These are phyloP conservation scores for Xylaria telfairii DNA, from an alignment of 495 filamentous ascomycete genomes.

Conservation along the genomic window DNA sequence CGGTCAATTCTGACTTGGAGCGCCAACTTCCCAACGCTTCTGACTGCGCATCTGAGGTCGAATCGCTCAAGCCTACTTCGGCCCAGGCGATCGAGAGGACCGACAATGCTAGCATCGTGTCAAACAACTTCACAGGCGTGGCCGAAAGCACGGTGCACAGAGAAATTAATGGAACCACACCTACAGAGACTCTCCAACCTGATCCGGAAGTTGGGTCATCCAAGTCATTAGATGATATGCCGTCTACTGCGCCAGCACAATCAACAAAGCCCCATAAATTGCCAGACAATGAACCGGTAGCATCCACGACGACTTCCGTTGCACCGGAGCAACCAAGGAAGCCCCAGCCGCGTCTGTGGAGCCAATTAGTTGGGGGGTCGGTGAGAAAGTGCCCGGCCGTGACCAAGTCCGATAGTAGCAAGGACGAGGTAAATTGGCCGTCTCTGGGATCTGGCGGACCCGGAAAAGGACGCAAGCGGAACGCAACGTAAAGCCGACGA, in stretches of 20 bases:
- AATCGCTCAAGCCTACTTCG: neutral
- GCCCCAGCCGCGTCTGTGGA: conserved; percentile 15
- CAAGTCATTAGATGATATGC: neutral
- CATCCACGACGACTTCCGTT: neutral
- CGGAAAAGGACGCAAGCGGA: neutral
- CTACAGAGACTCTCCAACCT: neutral
- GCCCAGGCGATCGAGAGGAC: neutral
- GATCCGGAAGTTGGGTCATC: too few species aligned
- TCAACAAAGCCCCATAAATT: neutral
- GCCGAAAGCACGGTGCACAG: neutral
- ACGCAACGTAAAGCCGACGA: neutral
- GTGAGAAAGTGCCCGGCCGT: neutral
- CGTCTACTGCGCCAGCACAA: neutral
- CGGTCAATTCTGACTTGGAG: neutral
- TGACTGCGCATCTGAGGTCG: neutral
- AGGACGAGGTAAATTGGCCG: conserved; percentile 6
- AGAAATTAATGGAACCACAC: too few species aligned
- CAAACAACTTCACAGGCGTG: neutral
- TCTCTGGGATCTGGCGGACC: neutral
- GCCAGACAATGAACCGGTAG: neutral
- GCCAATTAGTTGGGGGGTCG: neutral
- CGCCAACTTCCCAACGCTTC: neutral
- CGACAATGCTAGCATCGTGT: neutral
- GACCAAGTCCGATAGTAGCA: neutral
- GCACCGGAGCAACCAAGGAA: neutral